Base-by-base conservation (phyloP, 108 stramenopile genomes). In the Cylindrotheca fusiformis region DNA sequence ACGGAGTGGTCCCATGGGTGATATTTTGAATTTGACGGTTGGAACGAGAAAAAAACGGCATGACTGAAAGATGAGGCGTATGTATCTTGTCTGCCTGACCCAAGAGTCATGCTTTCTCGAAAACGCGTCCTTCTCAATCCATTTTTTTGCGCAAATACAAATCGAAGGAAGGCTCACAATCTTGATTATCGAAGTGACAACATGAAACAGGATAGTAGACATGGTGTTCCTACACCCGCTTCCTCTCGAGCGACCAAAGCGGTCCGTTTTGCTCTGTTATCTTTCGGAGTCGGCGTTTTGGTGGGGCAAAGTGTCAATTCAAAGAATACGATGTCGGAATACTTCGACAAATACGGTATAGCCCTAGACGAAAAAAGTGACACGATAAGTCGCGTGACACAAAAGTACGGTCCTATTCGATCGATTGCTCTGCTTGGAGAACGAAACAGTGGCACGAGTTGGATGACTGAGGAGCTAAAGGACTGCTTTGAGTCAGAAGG, bases 371-470 rank as follows among this genome's bases (percentile, higher is more conserved):
- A 6, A 41, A 41, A 41, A 14, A 41, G 36, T 10, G 10, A 41
- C 6, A 6, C 10, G 14, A 6, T 41, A 10, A 6, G 14, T 10
- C 10, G 14, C 10, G 36, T 41, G 36, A 41, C 6, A 14, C 10
- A 41, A 41, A 14, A 6, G 10, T 41, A 41, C 36, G 36, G 36
- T 14, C 36, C 36, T 10, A 41, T 41, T 41, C 36, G 36, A 6
- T 6, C 6, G 10, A 41, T 41, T 41, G 36, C 36, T 41, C 36
- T 82, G 0, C 27, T 82, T 2, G 81, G 81, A 24, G 81, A 82
- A 49, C 66, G 81, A 31, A 61, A 76, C 14, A 75, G 69, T 46
- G 70, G 81, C 48, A 70, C 75, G 23, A 52, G 51, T 30, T 82
- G 81, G 81, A 53, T 82, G 24, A 65, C 63, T 4, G 67, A 72